phyloP scores from a whole-genome alignment of 2,329 filamentous ascomycete genomes.

The Alternaria atra region DNA sequence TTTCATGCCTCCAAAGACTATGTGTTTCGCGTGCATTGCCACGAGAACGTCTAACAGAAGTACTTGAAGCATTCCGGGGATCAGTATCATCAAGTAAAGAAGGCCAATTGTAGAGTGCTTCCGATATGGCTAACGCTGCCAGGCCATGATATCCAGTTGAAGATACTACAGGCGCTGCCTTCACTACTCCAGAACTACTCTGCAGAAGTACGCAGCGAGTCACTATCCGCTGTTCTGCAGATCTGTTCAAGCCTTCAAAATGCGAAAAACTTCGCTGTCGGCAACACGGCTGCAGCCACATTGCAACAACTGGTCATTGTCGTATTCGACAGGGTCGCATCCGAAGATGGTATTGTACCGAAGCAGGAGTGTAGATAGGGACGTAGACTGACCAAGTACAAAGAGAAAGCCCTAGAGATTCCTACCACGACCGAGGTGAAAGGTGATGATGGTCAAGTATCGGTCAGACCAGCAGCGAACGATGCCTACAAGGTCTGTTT shows the following conservation, averaged over 20 bases:
- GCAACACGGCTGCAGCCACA: slow-evolving; percentile 95
- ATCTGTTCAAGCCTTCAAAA: slow-evolving; percentile 91
- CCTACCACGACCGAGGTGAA: slow-evolving; percentile 73
- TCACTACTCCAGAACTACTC: slow-evolving; percentile 91
- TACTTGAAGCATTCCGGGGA: slow-evolving; percentile 86
- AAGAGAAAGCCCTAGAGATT: slow-evolving; percentile 58
- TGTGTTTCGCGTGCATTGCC: slow-evolving; percentile 84
- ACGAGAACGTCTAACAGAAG: slow-evolving; percentile 79
- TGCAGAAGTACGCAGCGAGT: slow-evolving; percentile 78
- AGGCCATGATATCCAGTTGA: slow-evolving; percentile 89
- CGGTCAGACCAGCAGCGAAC: slow-evolving; percentile 77
- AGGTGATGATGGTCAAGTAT: slow-evolving; percentile 69
- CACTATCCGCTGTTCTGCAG: slow-evolving; percentile 83
- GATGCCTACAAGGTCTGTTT: slow-evolving; percentile 78
- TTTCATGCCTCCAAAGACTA: slow-evolving; percentile 87
- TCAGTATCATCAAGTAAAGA: slow-evolving; percentile 72
- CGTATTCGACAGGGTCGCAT: slow-evolving; percentile 89
- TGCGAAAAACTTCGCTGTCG: slow-evolving; percentile 92
- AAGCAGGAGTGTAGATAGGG: neutral
- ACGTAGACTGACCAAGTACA: slow-evolving; percentile 19
- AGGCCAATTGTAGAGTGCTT: slow-evolving; percentile 33
- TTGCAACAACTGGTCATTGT: slow-evolving; percentile 91
- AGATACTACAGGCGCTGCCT: slow-evolving; percentile 91
- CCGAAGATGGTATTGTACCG: slow-evolving; percentile 74
- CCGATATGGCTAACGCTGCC: slow-evolving; percentile 21